phyloP scores from a whole-genome alignment of 2,329 filamentous ascomycete genomes.

The Nemania sp. region DNA sequence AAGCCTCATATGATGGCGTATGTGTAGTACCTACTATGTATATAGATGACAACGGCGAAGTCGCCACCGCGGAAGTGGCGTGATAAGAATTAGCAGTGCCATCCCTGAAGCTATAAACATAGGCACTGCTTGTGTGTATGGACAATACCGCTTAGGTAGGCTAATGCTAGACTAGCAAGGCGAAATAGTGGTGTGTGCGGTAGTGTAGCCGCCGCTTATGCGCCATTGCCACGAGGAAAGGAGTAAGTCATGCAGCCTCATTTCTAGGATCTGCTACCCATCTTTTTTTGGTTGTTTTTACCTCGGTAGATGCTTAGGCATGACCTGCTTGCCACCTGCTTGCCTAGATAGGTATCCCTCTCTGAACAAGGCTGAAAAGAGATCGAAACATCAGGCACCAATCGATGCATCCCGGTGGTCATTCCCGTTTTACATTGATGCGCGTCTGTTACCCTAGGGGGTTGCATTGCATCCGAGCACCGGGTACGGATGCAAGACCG shows the following conservation, averaged over 20 bases:
- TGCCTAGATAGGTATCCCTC: not conserved
- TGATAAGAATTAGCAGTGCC: not conserved
- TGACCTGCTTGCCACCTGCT: conserved; percentile 15
- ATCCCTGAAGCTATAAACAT: conserved; percentile 34
- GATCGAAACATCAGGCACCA: conserved; percentile 23
- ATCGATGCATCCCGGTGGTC: conserved; percentile 27
- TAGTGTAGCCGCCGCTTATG: conserved; percentile 30
- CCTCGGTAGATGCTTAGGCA: conserved; percentile 10
- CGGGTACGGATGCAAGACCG: conserved; percentile 24
- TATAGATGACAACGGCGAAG: conserved; percentile 11
- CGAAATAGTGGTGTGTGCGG: conserved; percentile 5
- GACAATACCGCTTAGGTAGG: conserved; percentile 4
- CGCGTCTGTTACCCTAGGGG: conserved; percentile 15
- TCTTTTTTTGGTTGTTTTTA: conserved; percentile 23
- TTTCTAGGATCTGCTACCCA: conserved; percentile 33
- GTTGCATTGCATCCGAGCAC: conserved; percentile 37
- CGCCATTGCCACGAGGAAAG: conserved; percentile 34
- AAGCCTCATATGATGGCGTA: conserved; percentile 1
- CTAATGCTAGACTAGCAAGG: conserved; percentile 29
- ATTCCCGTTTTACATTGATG: conserved; percentile 23
- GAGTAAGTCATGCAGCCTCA: conserved; percentile 37
- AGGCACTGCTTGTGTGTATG: too few relatives aligned
- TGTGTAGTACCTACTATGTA: too few relatives aligned
- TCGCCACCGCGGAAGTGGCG: conserved; percentile 13
- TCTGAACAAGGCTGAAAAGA: conserved; percentile 32